Evolutionary conservation across 2,329 filamentous ascomycete species (phyloP).

Genomic region (Anthostomella pinea): DNA sequence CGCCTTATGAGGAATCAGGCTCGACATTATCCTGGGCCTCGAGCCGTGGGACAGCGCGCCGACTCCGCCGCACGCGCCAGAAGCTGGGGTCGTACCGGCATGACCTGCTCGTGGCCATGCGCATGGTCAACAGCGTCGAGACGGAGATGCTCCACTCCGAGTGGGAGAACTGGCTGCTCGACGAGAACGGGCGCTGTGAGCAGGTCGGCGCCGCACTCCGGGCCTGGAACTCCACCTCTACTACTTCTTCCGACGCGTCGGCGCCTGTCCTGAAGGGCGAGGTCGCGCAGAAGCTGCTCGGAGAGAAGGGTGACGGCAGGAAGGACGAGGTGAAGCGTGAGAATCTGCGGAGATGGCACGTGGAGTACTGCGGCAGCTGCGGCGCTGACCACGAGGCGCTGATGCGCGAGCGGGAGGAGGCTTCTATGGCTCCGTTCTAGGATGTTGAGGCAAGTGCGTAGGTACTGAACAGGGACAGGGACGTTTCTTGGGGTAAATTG

Average conservation of each 20-base stretch:
- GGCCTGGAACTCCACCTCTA: conserved; percentile 18
- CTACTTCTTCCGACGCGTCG: conserved; percentile 5
- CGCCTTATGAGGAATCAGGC: conserved; percentile 52
- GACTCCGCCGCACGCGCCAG: conserved; percentile 77
- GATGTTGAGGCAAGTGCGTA: too few relatives aligned
- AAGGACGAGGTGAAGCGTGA: conserved; percentile 22
- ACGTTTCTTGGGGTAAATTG: too few relatives aligned
- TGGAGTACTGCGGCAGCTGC: conserved; percentile 57
- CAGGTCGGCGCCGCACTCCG: conserved; percentile 50
- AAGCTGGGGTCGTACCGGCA: conserved; percentile 81
- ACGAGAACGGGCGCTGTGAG: conserved; percentile 74
- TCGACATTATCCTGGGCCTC: conserved; percentile 43
- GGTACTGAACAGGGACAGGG: too few relatives aligned
- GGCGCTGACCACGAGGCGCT: conserved; percentile 40
- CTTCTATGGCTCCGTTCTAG: conserved; percentile 16
- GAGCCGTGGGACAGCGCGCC: conserved; percentile 55
- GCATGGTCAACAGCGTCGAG: conserved; percentile 87
- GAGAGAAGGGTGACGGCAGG: conserved; percentile 10
- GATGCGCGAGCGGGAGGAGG: conserved; percentile 21
- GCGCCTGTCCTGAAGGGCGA: conserved; percentile 16
- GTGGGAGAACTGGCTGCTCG: conserved; percentile 88
- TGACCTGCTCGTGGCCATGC: conserved; percentile 85
- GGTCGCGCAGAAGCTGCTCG: conserved; percentile 30
- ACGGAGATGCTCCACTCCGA: conserved; percentile 80
- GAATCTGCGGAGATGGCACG: conserved; percentile 46